Base-by-base conservation (phyloP, 2,329 filamentous ascomycete species). In the Ophiostoma fasciatum region DNA sequence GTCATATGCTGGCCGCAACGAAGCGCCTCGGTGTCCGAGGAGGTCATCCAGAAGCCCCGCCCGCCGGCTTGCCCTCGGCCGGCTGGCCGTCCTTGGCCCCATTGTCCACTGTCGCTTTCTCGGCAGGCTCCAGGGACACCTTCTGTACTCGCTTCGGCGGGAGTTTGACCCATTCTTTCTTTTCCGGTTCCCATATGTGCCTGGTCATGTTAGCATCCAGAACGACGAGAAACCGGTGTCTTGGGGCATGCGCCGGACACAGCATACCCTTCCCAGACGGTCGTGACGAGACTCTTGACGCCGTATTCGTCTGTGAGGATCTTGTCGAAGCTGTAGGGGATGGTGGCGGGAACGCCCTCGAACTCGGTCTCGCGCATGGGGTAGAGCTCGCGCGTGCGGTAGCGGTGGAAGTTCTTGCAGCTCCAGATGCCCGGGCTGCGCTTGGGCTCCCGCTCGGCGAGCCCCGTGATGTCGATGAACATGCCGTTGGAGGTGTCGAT, bases 391-490 rank as follows among this genome's bases (percentile, higher is more conserved):
- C 60, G 60, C 19, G 69, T 74, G 28, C 61, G 57, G 54, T 90
- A 90, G 31, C 65, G 61, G 56, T 92, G 83, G 48, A 68, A 68
- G 51, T 90, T 87, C 61, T 88, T 88, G 60, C 82, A 88, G 49
- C 71, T 74, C 72, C 78, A 82, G 21, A 80, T 54, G 7, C 79
- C 78, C 0, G 81, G 79, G 15, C 59, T 48, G 3, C 54, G 55
- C 13, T 61, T 59, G 0, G 70, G 66, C 22, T 82, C 64, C 15
- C 77, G 70, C 59, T 84, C 78, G 34, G 71, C 71, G 25, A 90
- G 58, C 11, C 72, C 82, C 1, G 83, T 90, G 49, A 92, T 84
- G 54, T 90, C 82, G 53, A 90, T 75, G 54, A 81, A 92, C 49
- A 88, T 66, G 32, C 82, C 82, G 47, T 77, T 90, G 37, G 60